A percentile compares a stretch with the other conserved stretches of the same genome.
These are phyloP conservation scores for Sporobolus alterniflorus DNA, from an alignment of 202 grass and related monocot genomes.

Conservation along the genomic window DNA sequence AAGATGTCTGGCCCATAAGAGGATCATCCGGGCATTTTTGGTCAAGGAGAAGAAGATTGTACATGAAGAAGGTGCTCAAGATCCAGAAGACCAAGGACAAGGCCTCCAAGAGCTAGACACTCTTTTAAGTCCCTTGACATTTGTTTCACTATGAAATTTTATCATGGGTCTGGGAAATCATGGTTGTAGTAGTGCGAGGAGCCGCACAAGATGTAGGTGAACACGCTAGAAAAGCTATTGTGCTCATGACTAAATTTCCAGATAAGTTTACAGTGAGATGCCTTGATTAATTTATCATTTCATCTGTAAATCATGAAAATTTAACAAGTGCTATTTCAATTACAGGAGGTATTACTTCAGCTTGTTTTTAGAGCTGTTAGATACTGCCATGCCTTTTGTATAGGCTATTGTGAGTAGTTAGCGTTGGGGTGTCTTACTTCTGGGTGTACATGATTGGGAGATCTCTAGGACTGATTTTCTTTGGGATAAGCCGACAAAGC, in stretches of 20 bases:
- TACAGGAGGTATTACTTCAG: slow-evolving; percentile 97
- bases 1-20: background rate
- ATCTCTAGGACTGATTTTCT: slow-evolving; percentile 84
- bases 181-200: slow-evolving; percentile 24
- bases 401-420: slow-evolving; percentile 54
- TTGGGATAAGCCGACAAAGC: slow-evolving; percentile 82
- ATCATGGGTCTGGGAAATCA: slow-evolving; percentile 7
- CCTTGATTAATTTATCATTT: background rate
- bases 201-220: too few species aligned
- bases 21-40: slow-evolving; percentile 86
- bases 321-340: slow-evolving; percentile 18
- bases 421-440: slow-evolving; percentile 77
- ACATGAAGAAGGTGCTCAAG: slow-evolving; percentile 92
- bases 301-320: background rate
- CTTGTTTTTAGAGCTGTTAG: slow-evolving; percentile 82
- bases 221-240: background rate
- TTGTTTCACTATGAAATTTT: slow-evolving; percentile 38
- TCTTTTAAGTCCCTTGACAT: slow-evolving; percentile 1
- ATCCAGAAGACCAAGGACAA: slow-evolving; percentile 90
- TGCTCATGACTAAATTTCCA: background rate
- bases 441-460: slow-evolving; percentile 93
- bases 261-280: background rate
- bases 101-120: slow-evolving; percentile 67
- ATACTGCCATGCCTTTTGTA: slow-evolving; percentile 74
- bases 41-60: slow-evolving; percentile 94